A percentile compares a stretch with the other conserved stretches of the same genome.
Conservation (phyloP, 768 basidiomycete genomes). For the Harrya chromipes region DNA sequence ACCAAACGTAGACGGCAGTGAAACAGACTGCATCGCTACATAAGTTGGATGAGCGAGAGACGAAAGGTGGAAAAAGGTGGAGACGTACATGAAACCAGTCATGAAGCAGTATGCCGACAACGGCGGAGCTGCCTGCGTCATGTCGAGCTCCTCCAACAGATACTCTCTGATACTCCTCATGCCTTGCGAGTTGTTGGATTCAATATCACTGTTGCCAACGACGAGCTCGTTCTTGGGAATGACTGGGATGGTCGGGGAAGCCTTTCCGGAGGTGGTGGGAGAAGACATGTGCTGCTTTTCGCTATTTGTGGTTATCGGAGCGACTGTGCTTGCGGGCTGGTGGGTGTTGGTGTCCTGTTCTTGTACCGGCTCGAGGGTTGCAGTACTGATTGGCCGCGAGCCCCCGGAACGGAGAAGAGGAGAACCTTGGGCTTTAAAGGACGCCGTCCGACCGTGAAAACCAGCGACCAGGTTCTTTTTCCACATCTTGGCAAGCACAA, state of each 20-base stretch:
- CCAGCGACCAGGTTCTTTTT: constrained; percentile 12
- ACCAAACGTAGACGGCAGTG: constrained; percentile 80
- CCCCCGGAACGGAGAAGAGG: too few species aligned
- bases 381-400: constrained; percentile 7
- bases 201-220: constrained; percentile 11
- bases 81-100: constrained; percentile 71
- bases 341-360: background rate
- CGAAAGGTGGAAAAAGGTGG: background rate
- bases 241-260: too few species aligned
- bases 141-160: constrained; percentile 25
- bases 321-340: too few species aligned
- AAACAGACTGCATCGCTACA: constrained; percentile 68
- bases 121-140: constrained; percentile 41
- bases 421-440: constrained; percentile 2
- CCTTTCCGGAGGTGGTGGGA: too few species aligned
- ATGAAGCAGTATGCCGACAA: constrained; percentile 71
- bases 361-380: constrained; percentile 9
- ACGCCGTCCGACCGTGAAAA: constrained; percentile 13
- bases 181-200: background rate
- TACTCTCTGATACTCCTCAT: constrained; percentile 11
- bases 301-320: too few species aligned
- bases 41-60: background rate
- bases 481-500: constrained; percentile 7
- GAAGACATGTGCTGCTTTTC: too few species aligned
- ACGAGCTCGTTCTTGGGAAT: too few species aligned